Conservation (phyloP, 352 stramenopile genomes). For the Peronosclerospora sorghi region DNA sequence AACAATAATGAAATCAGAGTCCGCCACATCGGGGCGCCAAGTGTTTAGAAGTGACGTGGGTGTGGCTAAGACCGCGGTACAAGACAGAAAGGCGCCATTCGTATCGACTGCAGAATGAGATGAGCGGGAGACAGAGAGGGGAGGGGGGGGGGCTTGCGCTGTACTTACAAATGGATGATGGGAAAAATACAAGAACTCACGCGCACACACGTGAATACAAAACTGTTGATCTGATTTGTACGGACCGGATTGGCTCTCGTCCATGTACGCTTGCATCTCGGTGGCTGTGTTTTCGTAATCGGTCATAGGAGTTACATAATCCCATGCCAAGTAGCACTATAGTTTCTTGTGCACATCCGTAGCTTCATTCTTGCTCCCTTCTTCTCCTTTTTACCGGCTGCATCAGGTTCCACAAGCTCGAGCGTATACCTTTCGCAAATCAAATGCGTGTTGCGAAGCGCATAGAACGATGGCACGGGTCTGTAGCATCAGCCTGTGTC, state of each 20-base stretch:
- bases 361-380: constrained; percentile 21
- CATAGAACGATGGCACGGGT: constrained; percentile 49
- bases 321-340: constrained; percentile 48
- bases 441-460: constrained; percentile 34
- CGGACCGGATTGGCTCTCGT: too few species aligned
- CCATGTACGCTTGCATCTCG: constrained; percentile 15
- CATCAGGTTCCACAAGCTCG: constrained; percentile 9
- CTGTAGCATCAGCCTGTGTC: constrained; percentile 33
- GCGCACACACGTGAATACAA: constrained; percentile 15
- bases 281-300: constrained; percentile 16
- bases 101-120: too few species aligned
- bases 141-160: constrained; percentile 10
- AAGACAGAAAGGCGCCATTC: too few species aligned
- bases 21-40: too few species aligned
- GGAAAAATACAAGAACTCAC: constrained; percentile 8
- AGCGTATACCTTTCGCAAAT: constrained; percentile 27
- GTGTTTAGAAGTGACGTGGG: too few species aligned
- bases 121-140: neutral
- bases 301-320: constrained; percentile 12
- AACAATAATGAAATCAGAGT: too few species aligned
- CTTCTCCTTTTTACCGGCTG: constrained; percentile 19
- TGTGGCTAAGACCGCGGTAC: too few species aligned
- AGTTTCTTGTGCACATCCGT: constrained; percentile 35
- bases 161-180: constrained; percentile 15
- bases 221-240: too few species aligned